Evolutionary conservation across 139 green algal species (phyloP).

Genomic region (Chlamydomonas incerta): DNA sequence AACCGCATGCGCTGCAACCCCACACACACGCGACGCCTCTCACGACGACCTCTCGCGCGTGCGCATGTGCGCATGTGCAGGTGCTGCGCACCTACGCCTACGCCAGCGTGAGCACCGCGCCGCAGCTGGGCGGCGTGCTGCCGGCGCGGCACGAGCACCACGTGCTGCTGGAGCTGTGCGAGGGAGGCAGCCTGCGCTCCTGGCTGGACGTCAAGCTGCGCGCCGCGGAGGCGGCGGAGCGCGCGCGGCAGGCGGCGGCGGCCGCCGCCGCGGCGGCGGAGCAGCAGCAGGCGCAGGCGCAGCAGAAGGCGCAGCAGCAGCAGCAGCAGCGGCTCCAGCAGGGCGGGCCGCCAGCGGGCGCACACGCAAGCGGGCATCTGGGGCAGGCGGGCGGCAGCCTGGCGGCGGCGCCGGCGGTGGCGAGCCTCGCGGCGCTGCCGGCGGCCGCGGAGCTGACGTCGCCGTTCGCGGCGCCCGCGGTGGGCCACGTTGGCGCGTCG

Average conservation of each 20-base stretch:
- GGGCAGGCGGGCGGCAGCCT: background rate
- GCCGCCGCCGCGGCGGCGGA: too few relatives aligned
- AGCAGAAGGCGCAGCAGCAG: background rate
- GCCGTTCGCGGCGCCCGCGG: too few relatives aligned
- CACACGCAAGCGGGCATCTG: too few relatives aligned
- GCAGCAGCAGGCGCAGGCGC: background rate
- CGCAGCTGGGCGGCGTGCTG: conserved; percentile 4
- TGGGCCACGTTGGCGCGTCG: too few relatives aligned
- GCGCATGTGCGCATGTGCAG: too few relatives aligned
- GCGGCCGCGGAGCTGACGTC: too few relatives aligned
- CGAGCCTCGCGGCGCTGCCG: background rate
- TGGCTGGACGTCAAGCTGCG: conserved; percentile 9
- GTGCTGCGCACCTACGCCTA: conserved; percentile 40
- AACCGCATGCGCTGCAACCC: too few relatives aligned
- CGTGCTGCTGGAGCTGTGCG: conserved; percentile 39
- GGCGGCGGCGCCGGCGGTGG: too few relatives aligned
- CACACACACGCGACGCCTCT: too few relatives aligned
- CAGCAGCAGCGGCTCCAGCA: background rate
- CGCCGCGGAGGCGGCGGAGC: background rate
- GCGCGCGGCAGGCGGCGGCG: background rate
- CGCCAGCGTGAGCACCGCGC: background rate
- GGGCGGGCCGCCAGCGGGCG: too few relatives aligned
- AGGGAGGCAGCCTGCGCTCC: conserved; percentile 25
- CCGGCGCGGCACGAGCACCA: conserved; percentile 33
- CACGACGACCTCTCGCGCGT: too few relatives aligned